Percentiles rank a stretch among this genome's conserved stretches.
These are phyloP conservation scores for Linnemannia hyalina DNA, from an alignment of 192 early-diverging fungal species.

Conservation along the genomic window DNA sequence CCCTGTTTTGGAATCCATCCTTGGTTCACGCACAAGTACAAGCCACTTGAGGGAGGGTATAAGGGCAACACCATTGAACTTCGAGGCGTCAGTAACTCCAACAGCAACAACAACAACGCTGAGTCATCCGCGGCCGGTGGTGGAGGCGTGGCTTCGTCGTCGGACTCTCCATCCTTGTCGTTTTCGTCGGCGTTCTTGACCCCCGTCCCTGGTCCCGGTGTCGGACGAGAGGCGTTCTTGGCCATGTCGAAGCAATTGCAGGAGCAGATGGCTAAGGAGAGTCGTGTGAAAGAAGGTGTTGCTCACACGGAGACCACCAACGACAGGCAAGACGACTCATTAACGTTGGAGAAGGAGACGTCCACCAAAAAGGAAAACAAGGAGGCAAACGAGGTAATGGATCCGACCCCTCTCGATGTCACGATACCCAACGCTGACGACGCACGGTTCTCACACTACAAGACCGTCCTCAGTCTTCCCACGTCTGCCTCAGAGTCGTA, in stretches of 20 bases:
- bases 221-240: constrained; percentile 28
- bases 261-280: constrained; percentile 42
- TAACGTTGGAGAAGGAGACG: too few species aligned
- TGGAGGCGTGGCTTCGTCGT: background rate
- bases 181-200: constrained; percentile 27
- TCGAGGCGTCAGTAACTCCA: constrained; percentile 12
- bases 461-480: constrained; percentile 36
- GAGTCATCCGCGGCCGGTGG: background rate
- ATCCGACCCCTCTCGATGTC: background rate
- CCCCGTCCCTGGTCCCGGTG: constrained; percentile 19
- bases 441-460: constrained; percentile 21
- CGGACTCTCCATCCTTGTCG: constrained; percentile 6
- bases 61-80: constrained; percentile 14
- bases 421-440: background rate
- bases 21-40: constrained; percentile 54
- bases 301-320: background rate
- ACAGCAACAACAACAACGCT: background rate
- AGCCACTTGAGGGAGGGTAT: constrained; percentile 5
- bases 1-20: constrained; percentile 60
- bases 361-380: background rate
- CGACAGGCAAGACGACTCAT: background rate
- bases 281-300: background rate
- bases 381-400: background rate
- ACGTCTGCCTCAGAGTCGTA: constrained; percentile 30
- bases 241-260: constrained; percentile 55